A percentile compares a stretch with the other conserved stretches of the same genome.
Conservation (phyloP, 768 basidiomycete genomes). For the Trametes sanguinea region DNA sequence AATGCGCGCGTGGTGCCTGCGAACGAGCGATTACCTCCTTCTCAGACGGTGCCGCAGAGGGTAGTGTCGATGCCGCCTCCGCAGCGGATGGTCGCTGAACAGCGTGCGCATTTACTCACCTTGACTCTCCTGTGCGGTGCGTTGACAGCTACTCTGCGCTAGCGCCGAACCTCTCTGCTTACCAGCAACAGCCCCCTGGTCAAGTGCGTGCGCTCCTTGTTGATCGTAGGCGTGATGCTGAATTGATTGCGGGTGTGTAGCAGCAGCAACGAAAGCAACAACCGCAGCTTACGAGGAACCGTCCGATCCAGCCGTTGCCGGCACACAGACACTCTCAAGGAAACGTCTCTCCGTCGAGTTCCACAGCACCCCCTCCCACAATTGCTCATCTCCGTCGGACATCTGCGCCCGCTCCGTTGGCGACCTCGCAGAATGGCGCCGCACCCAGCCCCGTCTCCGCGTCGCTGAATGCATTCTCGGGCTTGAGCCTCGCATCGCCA, state of each 20-base stretch:
- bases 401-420: neutral
- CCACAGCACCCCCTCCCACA: slow-evolving; percentile 1
- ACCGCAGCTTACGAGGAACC: neutral
- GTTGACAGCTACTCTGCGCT: neutral
- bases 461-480: slow-evolving; percentile 7
- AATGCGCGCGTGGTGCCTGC: slow-evolving; percentile 2
- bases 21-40: neutral
- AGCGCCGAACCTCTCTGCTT: neutral
- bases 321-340: neutral
- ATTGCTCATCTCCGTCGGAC: slow-evolving; percentile 8
- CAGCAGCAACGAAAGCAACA: neutral
- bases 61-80: neutral
- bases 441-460: slow-evolving; percentile 3
- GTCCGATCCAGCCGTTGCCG: neutral
- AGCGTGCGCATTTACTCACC: neutral
- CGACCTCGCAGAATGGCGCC: neutral
- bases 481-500: slow-evolving; percentile 8
- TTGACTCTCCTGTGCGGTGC: neutral
- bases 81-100: neutral
- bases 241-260: neutral
- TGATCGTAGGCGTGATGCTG: neutral
- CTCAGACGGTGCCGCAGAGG: neutral
- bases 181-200: neutral
- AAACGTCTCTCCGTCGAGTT: slow-evolving; percentile 1
- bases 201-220: neutral